A percentile compares a stretch with the other conserved stretches of the same genome.
Evolutionary conservation across 1,284 basidiomycete genomes (phyloP).

Genomic region (Ceratobasidium sp.): DNA sequence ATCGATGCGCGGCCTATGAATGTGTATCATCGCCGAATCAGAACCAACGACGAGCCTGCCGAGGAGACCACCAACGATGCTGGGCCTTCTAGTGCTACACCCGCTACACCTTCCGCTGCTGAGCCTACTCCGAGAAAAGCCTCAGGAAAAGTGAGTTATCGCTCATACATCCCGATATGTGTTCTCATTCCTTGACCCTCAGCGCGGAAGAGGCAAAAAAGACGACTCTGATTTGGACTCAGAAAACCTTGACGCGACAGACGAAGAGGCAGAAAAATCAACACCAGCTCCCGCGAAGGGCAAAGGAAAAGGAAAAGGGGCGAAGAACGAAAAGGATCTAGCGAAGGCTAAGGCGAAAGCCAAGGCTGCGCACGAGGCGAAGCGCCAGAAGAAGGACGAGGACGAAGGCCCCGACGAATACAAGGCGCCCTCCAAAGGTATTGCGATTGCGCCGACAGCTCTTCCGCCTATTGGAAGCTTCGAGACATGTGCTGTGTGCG

Average conservation of each 20-base stretch:
- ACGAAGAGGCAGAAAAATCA: constrained; percentile 48
- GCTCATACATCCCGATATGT: constrained; percentile 14
- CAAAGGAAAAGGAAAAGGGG: constrained; percentile 52
- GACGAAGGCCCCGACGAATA: constrained; percentile 64
- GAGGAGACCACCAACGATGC: constrained; percentile 56
- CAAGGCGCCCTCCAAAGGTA: constrained; percentile 63
- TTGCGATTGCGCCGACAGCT: constrained; percentile 50
- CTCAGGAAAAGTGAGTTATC: constrained; percentile 25
- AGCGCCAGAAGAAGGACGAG: constrained; percentile 60
- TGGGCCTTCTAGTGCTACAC: constrained; percentile 41
- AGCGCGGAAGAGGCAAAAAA: constrained; percentile 37
- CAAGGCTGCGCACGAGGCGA: constrained; percentile 64
- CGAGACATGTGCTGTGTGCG: constrained; percentile 83
- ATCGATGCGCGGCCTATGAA: constrained; percentile 78
- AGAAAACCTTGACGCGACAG: constrained; percentile 73
- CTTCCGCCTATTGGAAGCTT: constrained; percentile 84
- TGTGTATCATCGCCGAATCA: constrained; percentile 48
- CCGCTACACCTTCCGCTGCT: constrained; percentile 24
- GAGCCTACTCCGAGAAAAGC: constrained; percentile 15
- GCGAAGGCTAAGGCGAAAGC: constrained; percentile 59
- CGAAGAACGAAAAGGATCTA: constrained; percentile 42
- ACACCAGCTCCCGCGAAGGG: constrained; percentile 50
- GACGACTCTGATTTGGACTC: constrained; percentile 70
- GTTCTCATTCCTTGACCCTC: constrained; percentile 38
- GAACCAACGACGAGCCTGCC: constrained; percentile 47